Evolutionary conservation across 1,284 basidiomycete species (phyloP).

Genomic region (Pyrrhoderma lamaoense): DNA sequence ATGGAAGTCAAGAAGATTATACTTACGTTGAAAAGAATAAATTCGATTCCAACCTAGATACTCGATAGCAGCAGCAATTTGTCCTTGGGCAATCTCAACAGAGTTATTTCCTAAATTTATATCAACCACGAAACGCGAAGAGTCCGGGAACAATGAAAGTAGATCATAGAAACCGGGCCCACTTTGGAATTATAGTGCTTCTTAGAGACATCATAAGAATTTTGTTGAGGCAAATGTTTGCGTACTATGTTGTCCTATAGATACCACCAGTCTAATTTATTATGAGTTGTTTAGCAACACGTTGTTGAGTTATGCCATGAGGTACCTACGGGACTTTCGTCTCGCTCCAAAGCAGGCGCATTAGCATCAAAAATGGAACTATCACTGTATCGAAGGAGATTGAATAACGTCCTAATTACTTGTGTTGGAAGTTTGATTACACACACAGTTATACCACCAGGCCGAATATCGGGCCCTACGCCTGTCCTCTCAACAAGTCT

Average conservation of each 20-base stretch:
- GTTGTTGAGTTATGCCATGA: too few relatives aligned
- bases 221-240: slow-evolving; percentile 1
- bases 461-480: slow-evolving; percentile 28
- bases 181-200: slow-evolving; percentile 16
- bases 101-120: slow-evolving; percentile 33
- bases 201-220: not conserved
- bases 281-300: too few relatives aligned
- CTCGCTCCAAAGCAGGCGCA: slow-evolving; percentile 25
- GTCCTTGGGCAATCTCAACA: slow-evolving; percentile 26
- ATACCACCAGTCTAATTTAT: slow-evolving; percentile 30
- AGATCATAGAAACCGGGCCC: slow-evolving; percentile 29
- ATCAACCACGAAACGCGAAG: slow-evolving; percentile 27
- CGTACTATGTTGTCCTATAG: slow-evolving; percentile 27
- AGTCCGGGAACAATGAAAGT: slow-evolving; percentile 27
- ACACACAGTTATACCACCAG: slow-evolving; percentile 31
- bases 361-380: slow-evolving; percentile 27
- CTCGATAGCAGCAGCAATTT: slow-evolving; percentile 27
- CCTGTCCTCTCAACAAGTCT: slow-evolving; percentile 30
- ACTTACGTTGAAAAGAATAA: slow-evolving; percentile 28
- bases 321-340: slow-evolving; percentile 25
- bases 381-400: slow-evolving; percentile 21
- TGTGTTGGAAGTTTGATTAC: not conserved
- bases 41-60: slow-evolving; percentile 28
- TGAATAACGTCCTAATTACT: not conserved
- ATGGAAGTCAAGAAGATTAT: not conserved